A percentile compares a stretch with the other conserved stretches of the same genome.
phyloP scores from a whole-genome alignment of 2,329 filamentous ascomycete genomes.

The Beauveria caledonica region DNA sequence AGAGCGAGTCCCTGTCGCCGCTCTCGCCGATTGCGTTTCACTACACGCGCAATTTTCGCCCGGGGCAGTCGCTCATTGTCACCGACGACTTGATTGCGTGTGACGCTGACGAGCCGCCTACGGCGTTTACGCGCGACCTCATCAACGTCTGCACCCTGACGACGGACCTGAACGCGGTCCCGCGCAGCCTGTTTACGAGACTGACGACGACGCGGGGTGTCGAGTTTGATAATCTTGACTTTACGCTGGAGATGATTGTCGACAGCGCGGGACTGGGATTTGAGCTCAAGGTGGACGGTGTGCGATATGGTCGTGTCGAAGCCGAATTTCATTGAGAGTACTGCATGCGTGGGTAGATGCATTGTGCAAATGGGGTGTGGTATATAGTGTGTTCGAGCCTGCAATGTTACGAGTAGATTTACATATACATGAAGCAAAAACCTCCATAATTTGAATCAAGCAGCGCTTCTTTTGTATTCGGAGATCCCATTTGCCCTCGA shows the following conservation, averaged over 20 bases:
- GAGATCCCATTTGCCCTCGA: background rate
- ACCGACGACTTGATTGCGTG: slow-evolving; percentile 75
- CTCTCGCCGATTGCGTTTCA: slow-evolving; percentile 69
- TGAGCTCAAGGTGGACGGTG: slow-evolving; percentile 70
- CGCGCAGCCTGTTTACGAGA: slow-evolving; percentile 62
- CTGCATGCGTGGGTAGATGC: background rate
- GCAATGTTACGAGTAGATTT: background rate
- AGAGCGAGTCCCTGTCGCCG: slow-evolving; percentile 71
- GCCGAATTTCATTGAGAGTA: slow-evolving; percentile 60
- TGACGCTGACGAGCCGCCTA: slow-evolving; percentile 58
- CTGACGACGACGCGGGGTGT: slow-evolving; percentile 71
- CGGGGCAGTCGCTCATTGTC: slow-evolving; percentile 67
- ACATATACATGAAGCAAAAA: background rate
- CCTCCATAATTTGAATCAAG: background rate
- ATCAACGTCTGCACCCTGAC: slow-evolving; percentile 71
- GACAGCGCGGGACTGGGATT: slow-evolving; percentile 70
- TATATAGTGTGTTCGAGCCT: background rate
- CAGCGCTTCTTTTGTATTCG: background rate
- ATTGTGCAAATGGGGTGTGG: background rate
- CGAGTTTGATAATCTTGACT: slow-evolving; percentile 76
- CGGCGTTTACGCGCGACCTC: slow-evolving; percentile 51
- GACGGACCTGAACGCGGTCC: slow-evolving; percentile 71
- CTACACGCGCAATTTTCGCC: slow-evolving; percentile 78
- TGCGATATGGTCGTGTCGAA: slow-evolving; percentile 67
- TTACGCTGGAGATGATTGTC: slow-evolving; percentile 75